Base-by-base conservation (phyloP, 257 asterid genomes). In the Coffea eugenioides region DNA sequence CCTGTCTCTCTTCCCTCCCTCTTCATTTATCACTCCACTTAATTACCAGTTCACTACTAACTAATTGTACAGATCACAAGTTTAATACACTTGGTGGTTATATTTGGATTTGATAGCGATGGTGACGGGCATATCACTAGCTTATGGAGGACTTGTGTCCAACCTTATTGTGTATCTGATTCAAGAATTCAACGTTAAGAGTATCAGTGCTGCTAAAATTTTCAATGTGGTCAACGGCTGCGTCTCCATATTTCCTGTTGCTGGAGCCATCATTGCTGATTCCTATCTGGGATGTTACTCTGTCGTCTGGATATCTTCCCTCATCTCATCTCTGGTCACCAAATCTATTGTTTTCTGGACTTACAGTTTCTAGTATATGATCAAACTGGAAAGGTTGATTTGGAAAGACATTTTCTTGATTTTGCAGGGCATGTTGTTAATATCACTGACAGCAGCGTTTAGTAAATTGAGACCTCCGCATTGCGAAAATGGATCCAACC, bases 181-280 rank as follows among this genome's bases (percentile, higher is more conserved):
- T 20, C 69, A 91, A 83, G 97, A 94, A 57, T 94, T 88, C 88
- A 91, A 92, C 80, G 81, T 91, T 12, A 88, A 88, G 86, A 91
- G 92, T 72, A 91, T 92, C 49, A 87, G 81, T 79, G 95, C 98
- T n/a, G 97, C 98, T 4, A 87, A 94, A 79, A 80, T 92, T 6
- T 91, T 76, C 78, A 94, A 94, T 54, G 82, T 90, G 51, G 93
- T 91, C 14, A 90, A 87, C 71, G 98, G 98, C 57, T 92, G 91
- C 85, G 87, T 87, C 41, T 83, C 94, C 31, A 81, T 94, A 79
- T 87, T 94, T 48, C 97, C 98, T 2, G 85, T 94, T 9, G 79
- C 88, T 36, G 97, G 92, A 15, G 98, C 98, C 2, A 84, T 94
- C 3, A 52, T 91, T 7, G 97, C 97, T 0, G 98, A 94, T 80